Evolutionary conservation across 257 asterid species (phyloP), one percentile per base, ranked within the genome.

Genomic region (Osmanthus fragrans): DNA sequence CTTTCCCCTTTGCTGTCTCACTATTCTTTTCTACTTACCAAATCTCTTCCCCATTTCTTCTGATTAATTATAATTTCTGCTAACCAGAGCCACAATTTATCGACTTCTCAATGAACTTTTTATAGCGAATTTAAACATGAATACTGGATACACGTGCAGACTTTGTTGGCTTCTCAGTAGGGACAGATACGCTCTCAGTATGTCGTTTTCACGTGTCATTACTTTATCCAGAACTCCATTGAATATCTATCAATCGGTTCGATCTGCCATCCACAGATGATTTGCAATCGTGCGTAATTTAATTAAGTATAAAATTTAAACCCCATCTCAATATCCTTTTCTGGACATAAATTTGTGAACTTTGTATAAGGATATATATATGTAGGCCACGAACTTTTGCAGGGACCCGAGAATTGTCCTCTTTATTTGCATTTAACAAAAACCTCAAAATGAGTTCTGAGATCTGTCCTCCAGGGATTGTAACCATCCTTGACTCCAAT

Each of bases 21-120:
- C 73, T 84, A 87, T 83, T 82, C 83, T 87, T 83, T 77, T 80
- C 89, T 84, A 85, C 81, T 84, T 87, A 42, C 87, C 79, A 13
- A 77, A 73, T 51, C 81, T 80, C 84, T 75, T 82, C 75, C 75
- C 82, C 87, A 81, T 77, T 7, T 58, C 80, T 74, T 36, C 68
- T 25, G 37, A 69, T 32, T 37, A 39, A 15, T 34, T 51, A 23
- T 25, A 21, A 56, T 21, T 25, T 51, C 34, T 73, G 40, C 68
- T 49, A 67, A 2, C 30, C 76, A 68, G 34, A 77, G 70, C 9
- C 49, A 79, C 83, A 78, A 25, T 72, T 83, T 77, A 77, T 80
- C 65, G 75, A 67, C 78, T 36, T 67, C 63, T 16, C 64, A 23
- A 56, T 37, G 72, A 21, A 15, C 72, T n/a, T 80, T 66, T 63